A percentile compares a stretch with the other conserved stretches of the same genome.
These are phyloP conservation scores for Mariannaea sp. DNA, from an alignment of 2,329 filamentous ascomycete genomes.

Conservation along the genomic window DNA sequence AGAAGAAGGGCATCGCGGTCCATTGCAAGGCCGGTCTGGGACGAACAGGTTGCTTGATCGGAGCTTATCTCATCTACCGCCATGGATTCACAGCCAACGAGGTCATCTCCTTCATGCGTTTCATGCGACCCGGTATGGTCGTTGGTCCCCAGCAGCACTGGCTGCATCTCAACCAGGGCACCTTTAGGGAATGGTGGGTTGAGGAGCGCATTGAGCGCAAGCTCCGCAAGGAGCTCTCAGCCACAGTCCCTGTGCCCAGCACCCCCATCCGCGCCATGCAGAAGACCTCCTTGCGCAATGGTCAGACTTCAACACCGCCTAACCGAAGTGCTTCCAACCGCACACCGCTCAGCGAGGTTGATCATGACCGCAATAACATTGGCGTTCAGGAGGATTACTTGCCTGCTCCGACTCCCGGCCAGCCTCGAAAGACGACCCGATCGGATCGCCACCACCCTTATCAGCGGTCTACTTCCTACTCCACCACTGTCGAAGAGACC, in stretches of 20 bases:
- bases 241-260: constrained; percentile 55
- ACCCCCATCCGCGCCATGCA: constrained; percentile 67
- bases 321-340: constrained; percentile 77
- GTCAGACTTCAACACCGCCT: constrained; percentile 80
- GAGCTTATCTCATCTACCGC: constrained; percentile 95
- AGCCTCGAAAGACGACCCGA: constrained; percentile 87
- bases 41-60: constrained; percentile 93
- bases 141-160: constrained; percentile 98
- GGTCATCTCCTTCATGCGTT: constrained; percentile 97
- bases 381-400: constrained; percentile 86
- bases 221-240: constrained; percentile 63
- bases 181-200: constrained; percentile 99
- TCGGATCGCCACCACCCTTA: constrained; percentile 79
- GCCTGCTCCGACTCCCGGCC: constrained; percentile 91
- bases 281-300: constrained; percentile 63
- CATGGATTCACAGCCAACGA: constrained; percentile 98
- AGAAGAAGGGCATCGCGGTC: constrained; percentile 92
- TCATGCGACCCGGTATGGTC: constrained; percentile 99
- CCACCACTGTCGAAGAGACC: constrained; percentile 52
- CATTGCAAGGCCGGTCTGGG: constrained; percentile 98
- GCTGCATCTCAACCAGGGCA: constrained; percentile 95
- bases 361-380: constrained; percentile 73
- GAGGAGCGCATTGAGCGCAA: constrained; percentile 80
- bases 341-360: constrained; percentile 91
- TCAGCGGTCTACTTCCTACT: constrained; percentile 58